Conservation (phyloP, 106 monocot genomes). For the Apostasia shenzhenica region DNA sequence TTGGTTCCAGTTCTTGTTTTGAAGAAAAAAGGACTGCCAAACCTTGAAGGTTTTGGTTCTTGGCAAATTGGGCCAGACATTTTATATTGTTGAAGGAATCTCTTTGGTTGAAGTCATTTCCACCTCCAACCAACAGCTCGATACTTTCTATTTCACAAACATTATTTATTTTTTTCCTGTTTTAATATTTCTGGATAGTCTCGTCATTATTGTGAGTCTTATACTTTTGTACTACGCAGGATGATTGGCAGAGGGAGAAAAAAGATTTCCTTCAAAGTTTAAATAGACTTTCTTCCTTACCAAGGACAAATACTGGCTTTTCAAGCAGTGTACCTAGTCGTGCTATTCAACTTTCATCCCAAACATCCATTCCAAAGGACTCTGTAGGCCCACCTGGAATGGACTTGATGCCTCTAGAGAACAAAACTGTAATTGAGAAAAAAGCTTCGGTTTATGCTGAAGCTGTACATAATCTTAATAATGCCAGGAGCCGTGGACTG, state of each 20-base stretch:
- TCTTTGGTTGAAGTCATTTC: too few species aligned
- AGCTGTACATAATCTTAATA: conserved; percentile 64
- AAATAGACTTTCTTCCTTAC: conserved; percentile 66
- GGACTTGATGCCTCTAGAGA: conserved; percentile 27
- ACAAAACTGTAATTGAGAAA: conserved; percentile 63
- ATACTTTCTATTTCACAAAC: not conserved
- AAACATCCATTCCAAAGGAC: conserved; percentile 40
- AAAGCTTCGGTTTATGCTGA: conserved; percentile 90
- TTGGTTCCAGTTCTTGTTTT: too few species aligned
- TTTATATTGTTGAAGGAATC: too few species aligned
- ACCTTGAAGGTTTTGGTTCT: too few species aligned
- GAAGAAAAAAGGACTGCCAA: too few species aligned
- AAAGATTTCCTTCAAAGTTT: conserved; percentile 86
- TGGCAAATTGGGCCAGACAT: too few species aligned
- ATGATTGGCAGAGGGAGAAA: conserved; percentile 94
- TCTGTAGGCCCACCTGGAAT: conserved; percentile 31
- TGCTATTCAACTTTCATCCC: conserved; percentile 38
- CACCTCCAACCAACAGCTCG: too few species aligned
- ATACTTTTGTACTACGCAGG: conserved; percentile 29
- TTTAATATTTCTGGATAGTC: not conserved
- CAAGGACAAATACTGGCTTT: conserved; percentile 54
- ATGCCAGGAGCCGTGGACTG: conserved; percentile 65
- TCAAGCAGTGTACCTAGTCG: conserved; percentile 28
- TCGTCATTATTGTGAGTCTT: not conserved
- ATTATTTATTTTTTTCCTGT: not conserved